Evolutionary conservation across 345 rosid genomes (phyloP).

Genomic region (Erodium maritimum): DNA sequence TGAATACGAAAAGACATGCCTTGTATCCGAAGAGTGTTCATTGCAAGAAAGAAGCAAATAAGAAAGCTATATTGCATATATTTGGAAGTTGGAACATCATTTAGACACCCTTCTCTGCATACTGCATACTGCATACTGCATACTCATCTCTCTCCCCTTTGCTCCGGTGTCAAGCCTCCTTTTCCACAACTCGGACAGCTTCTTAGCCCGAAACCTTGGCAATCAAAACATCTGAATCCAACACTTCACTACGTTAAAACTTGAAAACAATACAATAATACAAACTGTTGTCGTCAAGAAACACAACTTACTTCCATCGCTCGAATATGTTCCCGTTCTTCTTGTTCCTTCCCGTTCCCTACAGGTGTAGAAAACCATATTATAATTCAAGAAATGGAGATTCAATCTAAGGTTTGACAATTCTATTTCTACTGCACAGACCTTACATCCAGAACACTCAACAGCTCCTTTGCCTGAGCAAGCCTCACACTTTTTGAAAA

Average conservation of each 20-base stretch:
- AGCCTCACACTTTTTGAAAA: slow-evolving; percentile 41
- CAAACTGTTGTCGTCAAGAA: neutral
- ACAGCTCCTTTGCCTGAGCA: slow-evolving; percentile 66
- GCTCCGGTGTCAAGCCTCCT: slow-evolving; percentile 71
- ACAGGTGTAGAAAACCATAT: neutral
- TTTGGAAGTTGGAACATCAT: no score
- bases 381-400: no score
- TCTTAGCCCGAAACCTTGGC: slow-evolving; percentile 74
- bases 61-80: no score
- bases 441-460: slow-evolving; percentile 82
- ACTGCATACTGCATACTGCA: no score
- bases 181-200: slow-evolving; percentile 62
- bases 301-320: slow-evolving; percentile 65
- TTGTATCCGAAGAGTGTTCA: no score
- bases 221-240: slow-evolving; percentile 49
- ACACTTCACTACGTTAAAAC: neutral
- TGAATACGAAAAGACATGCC: no score
- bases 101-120: no score
- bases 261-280: neutral
- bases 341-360: slow-evolving; percentile 73
- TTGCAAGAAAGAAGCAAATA: no score
- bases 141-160: slow-evolving; percentile 50
- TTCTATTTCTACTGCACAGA: slow-evolving; percentile 8
- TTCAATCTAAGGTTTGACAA: neutral
- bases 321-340: slow-evolving; percentile 79